Base-by-base conservation (phyloP, 768 basidiomycete genomes). In the Hysterangium stoloniferum region DNA sequence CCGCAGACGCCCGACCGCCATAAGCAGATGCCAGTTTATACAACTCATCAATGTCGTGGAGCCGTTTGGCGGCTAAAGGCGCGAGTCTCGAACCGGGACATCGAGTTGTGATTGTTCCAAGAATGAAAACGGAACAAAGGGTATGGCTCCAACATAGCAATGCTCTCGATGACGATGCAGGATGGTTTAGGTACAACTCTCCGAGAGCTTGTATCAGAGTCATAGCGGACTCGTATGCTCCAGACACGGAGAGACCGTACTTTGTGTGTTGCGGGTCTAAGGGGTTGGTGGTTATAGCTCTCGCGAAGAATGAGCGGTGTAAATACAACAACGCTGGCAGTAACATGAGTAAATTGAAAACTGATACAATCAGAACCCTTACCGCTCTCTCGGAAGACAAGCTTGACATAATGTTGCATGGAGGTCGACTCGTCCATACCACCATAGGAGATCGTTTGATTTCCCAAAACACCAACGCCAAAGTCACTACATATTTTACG, bases 271-370 rank as follows among this genome's bases (percentile, higher is more conserved):
- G 78, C 4, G 82, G 82, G 61, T 86, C 84, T 6, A 62, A 65
- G 0, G 80, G 76, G 50, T 63, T 73, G 53, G 82, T 80, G 57
- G 81, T 78, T 52, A 86, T 62, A 0, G 82, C 82, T 52, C 78
- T 77, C 1, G 80, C 82, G 58, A 86, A 86, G 68, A 81, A 86
- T 4, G 82, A 81, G 41, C 84, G 74, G 63, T 86, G 82, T 72
- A 86, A 79, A 57, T 84, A 84, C 58, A 51, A 31, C 13, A 51
- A 34, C 13, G 49, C 49, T 51, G 15, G 31, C 8, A 38, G 9
- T 9, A 37, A 11, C 22, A 17, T 49, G 35, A 36, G 33, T 11
- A 19, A 19, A 27, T 17, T 49, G 7, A 22, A 31, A 6, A 4
- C 19, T 25, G 33, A 38, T 22, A 13, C 17, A 11, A 8, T n/a